Evolutionary conservation across 306 rosid species (phyloP).

Genomic region (Sicyos baderoa): DNA sequence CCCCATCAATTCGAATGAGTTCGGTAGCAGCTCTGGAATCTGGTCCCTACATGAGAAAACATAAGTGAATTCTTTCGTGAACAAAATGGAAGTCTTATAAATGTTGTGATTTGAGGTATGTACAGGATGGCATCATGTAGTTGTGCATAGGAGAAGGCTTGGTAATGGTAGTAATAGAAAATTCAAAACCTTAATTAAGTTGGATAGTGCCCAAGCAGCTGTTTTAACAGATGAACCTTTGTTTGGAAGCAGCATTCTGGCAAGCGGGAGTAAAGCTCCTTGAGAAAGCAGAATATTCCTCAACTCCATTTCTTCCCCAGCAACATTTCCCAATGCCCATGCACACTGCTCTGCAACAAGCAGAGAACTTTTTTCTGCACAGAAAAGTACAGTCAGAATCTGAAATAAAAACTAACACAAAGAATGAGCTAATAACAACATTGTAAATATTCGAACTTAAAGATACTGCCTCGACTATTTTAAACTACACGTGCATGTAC

Average conservation of each 20-base stretch:
- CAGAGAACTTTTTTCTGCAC: constrained; percentile 72
- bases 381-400: constrained; percentile 23
- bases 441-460: constrained; percentile 2
- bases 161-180: constrained; percentile 3
- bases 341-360: constrained; percentile 95
- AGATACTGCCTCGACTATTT: neutral
- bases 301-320: constrained; percentile 90
- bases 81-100: neutral
- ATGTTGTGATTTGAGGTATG: constrained; percentile 2
- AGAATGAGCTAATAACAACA: neutral
- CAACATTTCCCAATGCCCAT: constrained; percentile 94
- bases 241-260: constrained; percentile 80
- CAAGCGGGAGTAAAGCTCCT: constrained; percentile 84
- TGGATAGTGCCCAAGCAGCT: constrained; percentile 98
- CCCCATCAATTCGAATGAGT: constrained; percentile 74
- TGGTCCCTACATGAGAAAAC: constrained; percentile 61
- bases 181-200: constrained; percentile 79
- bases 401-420: constrained; percentile 10
- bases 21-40: constrained; percentile 75
- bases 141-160: neutral
- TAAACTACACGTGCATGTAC: neutral
- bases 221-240: constrained; percentile 85
- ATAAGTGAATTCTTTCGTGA: constrained; percentile 21
- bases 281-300: constrained; percentile 73
- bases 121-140: neutral